phyloP scores from a whole-genome alignment of 495 filamentous ascomycete species.

The Penicillium egyptiacum region DNA sequence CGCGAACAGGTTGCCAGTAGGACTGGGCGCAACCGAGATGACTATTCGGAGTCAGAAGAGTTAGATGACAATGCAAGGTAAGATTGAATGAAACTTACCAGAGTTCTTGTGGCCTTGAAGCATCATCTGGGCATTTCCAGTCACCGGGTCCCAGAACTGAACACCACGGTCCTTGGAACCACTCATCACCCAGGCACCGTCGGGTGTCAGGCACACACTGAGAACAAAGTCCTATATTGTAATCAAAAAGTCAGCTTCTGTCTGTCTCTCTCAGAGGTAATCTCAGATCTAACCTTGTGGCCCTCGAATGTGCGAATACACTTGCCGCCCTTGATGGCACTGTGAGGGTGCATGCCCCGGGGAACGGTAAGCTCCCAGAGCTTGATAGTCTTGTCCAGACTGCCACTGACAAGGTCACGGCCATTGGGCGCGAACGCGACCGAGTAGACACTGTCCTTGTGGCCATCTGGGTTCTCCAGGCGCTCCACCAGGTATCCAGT shows the following conservation, averaged over 20 bases:
- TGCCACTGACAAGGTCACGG: conserved; percentile 82
- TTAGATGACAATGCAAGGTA: background rate
- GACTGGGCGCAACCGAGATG: conserved; percentile 85
- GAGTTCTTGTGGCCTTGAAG: conserved; percentile 92
- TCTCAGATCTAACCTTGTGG: conserved; percentile 66
- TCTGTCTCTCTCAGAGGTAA: background rate
- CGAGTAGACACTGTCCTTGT: conserved; percentile 90
- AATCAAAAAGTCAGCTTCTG: conserved; percentile 13
- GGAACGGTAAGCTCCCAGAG: conserved; percentile 84
- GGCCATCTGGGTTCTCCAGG: conserved; percentile 80
- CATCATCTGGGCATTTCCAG: conserved; percentile 86
- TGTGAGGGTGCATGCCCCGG: conserved; percentile 59
- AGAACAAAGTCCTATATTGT: conserved; percentile 80
- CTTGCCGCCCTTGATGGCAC: conserved; percentile 69
- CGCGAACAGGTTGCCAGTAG: conserved; percentile 74
- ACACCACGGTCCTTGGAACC: conserved; percentile 89
- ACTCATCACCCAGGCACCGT: conserved; percentile 86
- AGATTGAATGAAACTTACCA: conserved; percentile 43
- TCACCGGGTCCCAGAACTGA: conserved; percentile 90
- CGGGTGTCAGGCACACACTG: conserved; percentile 82
- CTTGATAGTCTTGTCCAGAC: conserved; percentile 93
- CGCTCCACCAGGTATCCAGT: conserved; percentile 80
- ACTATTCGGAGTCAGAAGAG: conserved; percentile 45
- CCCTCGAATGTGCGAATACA: conserved; percentile 89
- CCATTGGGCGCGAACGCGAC: conserved; percentile 89